phyloP scores from a whole-genome alignment of 1,139 yeast species.

The Taiozyma sp. region DNA sequence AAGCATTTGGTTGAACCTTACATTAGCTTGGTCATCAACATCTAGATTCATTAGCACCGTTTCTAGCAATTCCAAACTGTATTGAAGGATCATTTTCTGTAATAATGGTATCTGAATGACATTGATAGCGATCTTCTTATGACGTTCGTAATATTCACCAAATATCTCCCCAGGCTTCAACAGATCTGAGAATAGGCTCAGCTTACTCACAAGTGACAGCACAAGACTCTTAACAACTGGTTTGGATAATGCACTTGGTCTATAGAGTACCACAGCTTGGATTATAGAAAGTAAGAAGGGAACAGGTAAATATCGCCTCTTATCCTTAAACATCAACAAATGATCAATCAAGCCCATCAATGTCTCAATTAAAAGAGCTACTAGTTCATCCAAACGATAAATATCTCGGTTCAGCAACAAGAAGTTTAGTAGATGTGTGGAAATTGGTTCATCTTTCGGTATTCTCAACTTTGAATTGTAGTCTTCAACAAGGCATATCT shows the following conservation, averaged over 20 bases:
- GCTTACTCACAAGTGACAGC: background rate
- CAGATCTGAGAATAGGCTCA: slow-evolving; percentile 1
- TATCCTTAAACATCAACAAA: slow-evolving; percentile 2
- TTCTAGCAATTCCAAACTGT: slow-evolving; percentile 14
- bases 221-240: slow-evolving; percentile 2
- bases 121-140: slow-evolving; percentile 16
- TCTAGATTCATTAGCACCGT: slow-evolving; percentile 7
- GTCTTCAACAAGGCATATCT: slow-evolving; percentile 38
- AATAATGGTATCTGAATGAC: slow-evolving; percentile 17
- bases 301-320: slow-evolving; percentile 11
- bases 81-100: slow-evolving; percentile 13
- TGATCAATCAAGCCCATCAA: slow-evolving; percentile 2
- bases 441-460: slow-evolving; percentile 25
- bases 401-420: slow-evolving; percentile 9
- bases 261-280: slow-evolving; percentile 13
- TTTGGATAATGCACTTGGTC: slow-evolving; percentile 20
- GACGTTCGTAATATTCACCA: slow-evolving; percentile 14
- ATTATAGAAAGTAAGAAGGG: slow-evolving; percentile 20
- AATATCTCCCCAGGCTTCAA: slow-evolving; percentile 13
- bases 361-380: slow-evolving; percentile 6
- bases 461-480: slow-evolving; percentile 32
- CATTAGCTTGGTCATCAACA: slow-evolving; percentile 4
- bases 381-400: slow-evolving; percentile 15
- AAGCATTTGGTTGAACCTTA: slow-evolving; percentile 2
- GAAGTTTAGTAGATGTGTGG: slow-evolving; percentile 17